Conservation (phyloP, 768 basidiomycete genomes). For the Sporobolomyces phaffii region DNA sequence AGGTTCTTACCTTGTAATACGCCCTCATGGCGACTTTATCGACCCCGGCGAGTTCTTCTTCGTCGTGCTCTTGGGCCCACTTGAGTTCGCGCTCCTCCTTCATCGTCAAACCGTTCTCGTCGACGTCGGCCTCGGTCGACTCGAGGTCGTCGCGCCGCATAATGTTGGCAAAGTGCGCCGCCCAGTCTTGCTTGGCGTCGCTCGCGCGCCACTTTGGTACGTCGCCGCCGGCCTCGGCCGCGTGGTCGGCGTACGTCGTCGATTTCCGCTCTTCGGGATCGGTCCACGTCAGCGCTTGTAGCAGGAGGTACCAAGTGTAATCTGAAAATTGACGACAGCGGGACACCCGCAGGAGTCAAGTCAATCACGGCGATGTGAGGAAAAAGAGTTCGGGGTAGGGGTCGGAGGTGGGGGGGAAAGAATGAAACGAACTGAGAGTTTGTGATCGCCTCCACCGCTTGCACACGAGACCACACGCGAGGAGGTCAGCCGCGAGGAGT, state of each 20-base stretch:
- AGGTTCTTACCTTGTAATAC: slow-evolving; percentile 40
- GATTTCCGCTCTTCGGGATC: slow-evolving; percentile 23
- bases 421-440: slow-evolving; percentile 39
- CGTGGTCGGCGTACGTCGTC: slow-evolving; percentile 11
- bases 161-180: slow-evolving; percentile 34
- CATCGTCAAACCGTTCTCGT: slow-evolving; percentile 36
- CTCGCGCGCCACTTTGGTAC: slow-evolving; percentile 39
- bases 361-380: too few species aligned
- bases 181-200: slow-evolving; percentile 42
- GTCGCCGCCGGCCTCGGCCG: too few species aligned
- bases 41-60: neutral
- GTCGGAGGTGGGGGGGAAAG: neutral
- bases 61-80: slow-evolving; percentile 38
- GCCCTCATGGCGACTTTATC: slow-evolving; percentile 40
- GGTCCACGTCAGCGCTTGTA: slow-evolving; percentile 36
- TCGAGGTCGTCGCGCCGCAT: slow-evolving; percentile 36
- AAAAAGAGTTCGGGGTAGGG: too few species aligned
- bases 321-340: slow-evolving; percentile 13
- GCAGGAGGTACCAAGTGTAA: slow-evolving; percentile 39
- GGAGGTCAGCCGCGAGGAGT: slow-evolving; percentile 29
- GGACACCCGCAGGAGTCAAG: slow-evolving; percentile 1
- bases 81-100: slow-evolving; percentile 40
- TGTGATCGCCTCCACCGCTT: slow-evolving; percentile 40
- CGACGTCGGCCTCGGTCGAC: slow-evolving; percentile 8
- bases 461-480: slow-evolving; percentile 35